A percentile compares a stretch with the other conserved stretches of the same genome.
Conservation (phyloP, 2,329 filamentous ascomycete species). For the Pseudonectria foliicola region DNA sequence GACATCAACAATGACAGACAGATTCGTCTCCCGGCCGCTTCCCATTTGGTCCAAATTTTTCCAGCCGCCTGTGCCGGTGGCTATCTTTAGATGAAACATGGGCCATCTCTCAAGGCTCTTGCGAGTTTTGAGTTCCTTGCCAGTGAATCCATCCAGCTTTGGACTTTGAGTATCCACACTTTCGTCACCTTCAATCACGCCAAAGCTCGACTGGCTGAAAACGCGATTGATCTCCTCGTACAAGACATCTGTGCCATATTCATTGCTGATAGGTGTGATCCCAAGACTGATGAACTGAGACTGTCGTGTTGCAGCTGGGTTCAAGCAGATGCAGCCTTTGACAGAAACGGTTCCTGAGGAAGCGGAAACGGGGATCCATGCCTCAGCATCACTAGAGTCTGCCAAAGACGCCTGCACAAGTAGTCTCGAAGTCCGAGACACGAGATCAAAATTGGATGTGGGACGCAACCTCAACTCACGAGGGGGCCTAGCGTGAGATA, state of each 20-base stretch:
- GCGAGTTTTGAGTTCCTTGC: slow-evolving; percentile 42
- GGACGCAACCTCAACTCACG: slow-evolving; percentile 33
- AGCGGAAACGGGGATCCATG: slow-evolving; percentile 68
- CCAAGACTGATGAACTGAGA: slow-evolving; percentile 79
- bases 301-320: slow-evolving; percentile 62
- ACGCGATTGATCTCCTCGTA: slow-evolving; percentile 73
- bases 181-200: slow-evolving; percentile 44
- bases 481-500: slow-evolving; percentile 43
- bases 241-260: slow-evolving; percentile 54
- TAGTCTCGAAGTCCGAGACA: slow-evolving; percentile 36
- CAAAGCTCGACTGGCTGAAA: slow-evolving; percentile 74
- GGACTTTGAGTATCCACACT: slow-evolving; percentile 23
- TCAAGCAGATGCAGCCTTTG: slow-evolving; percentile 62
- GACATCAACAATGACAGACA: slow-evolving; percentile 51
- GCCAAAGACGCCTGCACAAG: slow-evolving; percentile 61
- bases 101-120: slow-evolving; percentile 73
- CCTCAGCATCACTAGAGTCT: slow-evolving; percentile 39
- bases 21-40: slow-evolving; percentile 37
- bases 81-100: slow-evolving; percentile 72
- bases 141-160: slow-evolving; percentile 41
- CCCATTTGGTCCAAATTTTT: slow-evolving; percentile 29
- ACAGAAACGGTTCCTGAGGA: slow-evolving; percentile 55
- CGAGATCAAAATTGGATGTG: slow-evolving; percentile 12
- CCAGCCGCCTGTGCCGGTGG: slow-evolving; percentile 23
- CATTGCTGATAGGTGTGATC: slow-evolving; percentile 54